Evolutionary conservation across 2,329 filamentous ascomycete species (phyloP).

Genomic region (Colletotrichum sp.): DNA sequence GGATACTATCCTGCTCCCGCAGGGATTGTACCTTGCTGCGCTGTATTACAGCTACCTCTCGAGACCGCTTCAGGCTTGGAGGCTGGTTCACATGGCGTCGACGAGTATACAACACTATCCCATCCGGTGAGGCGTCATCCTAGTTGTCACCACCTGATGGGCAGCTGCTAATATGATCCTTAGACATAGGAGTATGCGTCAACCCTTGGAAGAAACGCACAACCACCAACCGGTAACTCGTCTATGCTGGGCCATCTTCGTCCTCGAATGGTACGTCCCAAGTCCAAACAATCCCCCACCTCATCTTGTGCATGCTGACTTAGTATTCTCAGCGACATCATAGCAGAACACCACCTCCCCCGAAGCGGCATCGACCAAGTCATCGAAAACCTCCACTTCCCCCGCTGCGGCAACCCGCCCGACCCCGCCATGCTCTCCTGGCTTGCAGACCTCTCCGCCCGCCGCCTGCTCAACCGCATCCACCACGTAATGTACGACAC

Average conservation of each 20-base stretch:
- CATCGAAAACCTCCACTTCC: conserved; percentile 28
- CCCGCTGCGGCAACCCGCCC: conserved; percentile 22
- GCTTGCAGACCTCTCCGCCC: conserved; percentile 25
- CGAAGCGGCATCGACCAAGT: conserved; percentile 29
- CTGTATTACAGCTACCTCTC: not conserved
- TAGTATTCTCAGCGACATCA: conserved; percentile 18
- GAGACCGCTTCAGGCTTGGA: conserved; percentile 22
- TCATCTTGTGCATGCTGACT: accelerated
- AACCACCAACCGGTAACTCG: conserved; percentile 21
- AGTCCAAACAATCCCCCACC: accelerated
- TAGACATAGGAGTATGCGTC: not conserved
- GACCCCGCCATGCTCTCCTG: conserved; percentile 21
- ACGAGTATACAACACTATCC: conserved; percentile 24
- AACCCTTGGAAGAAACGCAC: not conserved
- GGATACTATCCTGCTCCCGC: not conserved
- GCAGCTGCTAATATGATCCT: not conserved
- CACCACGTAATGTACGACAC: conserved; percentile 27
- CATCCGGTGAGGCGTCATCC: not conserved
- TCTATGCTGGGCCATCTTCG: conserved; percentile 29
- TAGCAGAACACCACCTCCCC: conserved; percentile 28
- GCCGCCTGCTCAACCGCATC: conserved; percentile 28
- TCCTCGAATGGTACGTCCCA: conserved; percentile 26
- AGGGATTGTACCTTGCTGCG: not conserved
- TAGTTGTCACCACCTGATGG: not conserved
- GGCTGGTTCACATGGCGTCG: conserved; percentile 25